phyloP scores from a whole-genome alignment of 2,329 filamentous ascomycete genomes.

The Corniculantispora saksenae region DNA sequence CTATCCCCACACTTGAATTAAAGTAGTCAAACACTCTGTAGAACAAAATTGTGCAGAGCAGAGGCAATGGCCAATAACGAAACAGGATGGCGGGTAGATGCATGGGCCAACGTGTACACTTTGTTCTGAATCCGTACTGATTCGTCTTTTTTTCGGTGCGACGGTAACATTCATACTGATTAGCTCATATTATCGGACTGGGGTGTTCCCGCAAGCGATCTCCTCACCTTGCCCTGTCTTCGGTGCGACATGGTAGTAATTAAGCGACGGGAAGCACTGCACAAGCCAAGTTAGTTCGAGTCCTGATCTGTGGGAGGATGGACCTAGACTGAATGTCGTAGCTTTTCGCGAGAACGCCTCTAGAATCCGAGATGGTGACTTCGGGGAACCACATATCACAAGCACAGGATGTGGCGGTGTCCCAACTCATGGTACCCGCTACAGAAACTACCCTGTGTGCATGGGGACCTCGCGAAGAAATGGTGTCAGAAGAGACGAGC shows the following conservation, averaged over 20 bases:
- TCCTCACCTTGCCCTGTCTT: background rate
- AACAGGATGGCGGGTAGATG: background rate
- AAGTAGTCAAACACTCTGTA: background rate
- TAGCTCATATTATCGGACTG: background rate
- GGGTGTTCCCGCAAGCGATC: conserved; percentile 2
- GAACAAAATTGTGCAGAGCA: background rate
- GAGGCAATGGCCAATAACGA: background rate
- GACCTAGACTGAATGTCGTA: background rate
- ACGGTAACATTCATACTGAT: background rate
- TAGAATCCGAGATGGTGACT: background rate
- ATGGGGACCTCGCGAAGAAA: background rate
- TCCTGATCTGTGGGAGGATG: no score
- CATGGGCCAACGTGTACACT: background rate
- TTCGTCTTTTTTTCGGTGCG: background rate
- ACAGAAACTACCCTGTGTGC: no score
- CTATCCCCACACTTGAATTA: background rate
- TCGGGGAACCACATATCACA: background rate
- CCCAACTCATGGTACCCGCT: background rate
- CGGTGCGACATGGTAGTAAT: background rate
- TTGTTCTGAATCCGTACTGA: background rate
- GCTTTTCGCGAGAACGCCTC: background rate
- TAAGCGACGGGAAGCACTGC: conserved; percentile 12
- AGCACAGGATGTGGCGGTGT: background rate
- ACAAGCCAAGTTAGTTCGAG: no score
- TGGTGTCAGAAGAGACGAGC: background rate